phyloP scores from a whole-genome alignment of 2,329 filamentous ascomycete species.

The Cladophialophora immunda region DNA sequence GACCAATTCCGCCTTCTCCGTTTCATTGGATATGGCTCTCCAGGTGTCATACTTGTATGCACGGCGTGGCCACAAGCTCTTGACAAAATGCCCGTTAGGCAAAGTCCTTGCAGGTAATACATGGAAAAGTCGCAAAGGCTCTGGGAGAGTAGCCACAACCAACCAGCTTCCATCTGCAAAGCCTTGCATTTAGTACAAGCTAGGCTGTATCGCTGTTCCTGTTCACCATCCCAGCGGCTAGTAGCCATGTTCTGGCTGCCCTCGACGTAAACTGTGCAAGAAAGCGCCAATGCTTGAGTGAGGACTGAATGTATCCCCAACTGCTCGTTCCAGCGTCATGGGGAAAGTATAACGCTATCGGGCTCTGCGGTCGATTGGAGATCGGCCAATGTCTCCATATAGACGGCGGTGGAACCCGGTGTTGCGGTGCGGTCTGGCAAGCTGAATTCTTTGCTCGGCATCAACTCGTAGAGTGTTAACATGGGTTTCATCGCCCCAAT shows the following conservation, averaged over 20 bases:
- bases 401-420: not conserved
- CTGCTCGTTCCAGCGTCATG: not conserved
- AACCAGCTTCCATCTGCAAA: not conserved
- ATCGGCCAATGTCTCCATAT: constrained; percentile 9
- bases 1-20: not conserved
- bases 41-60: not conserved
- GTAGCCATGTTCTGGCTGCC: not conserved
- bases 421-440: not conserved
- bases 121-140: not conserved
- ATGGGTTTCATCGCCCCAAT: constrained; percentile 29
- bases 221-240: not conserved
- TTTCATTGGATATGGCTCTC: not conserved
- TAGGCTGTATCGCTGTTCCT: not conserved
- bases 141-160: not conserved
- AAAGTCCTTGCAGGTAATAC: not conserved
- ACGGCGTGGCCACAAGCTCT: not conserved
- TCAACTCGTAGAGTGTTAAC: constrained; percentile 24
- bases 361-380: not conserved
- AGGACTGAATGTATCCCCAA: not conserved
- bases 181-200: no score
- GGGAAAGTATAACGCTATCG: not conserved
- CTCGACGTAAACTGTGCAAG: not conserved
- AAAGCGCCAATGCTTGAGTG: not conserved
- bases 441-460: not conserved
- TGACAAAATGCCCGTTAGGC: not conserved